Percentiles rank a stretch among this genome's conserved stretches.
phyloP scores from a whole-genome alignment of 163 green algal species.

The Scenedesmus sp. region DNA sequence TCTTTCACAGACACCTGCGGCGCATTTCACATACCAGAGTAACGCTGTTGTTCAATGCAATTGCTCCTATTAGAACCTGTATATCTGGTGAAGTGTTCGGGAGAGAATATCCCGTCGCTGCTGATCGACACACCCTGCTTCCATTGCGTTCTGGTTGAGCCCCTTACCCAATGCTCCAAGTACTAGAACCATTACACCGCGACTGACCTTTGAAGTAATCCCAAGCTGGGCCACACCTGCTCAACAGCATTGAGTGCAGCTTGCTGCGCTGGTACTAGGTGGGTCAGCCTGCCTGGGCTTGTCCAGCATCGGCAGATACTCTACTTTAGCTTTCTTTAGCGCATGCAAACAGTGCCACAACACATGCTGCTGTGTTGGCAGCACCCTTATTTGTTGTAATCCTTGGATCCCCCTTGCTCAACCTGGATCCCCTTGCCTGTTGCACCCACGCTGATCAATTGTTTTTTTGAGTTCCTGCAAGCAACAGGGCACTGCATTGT shows the following conservation, averaged over 20 bases:
- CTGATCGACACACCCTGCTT: neutral
- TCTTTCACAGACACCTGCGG: neutral
- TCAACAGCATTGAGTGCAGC: neutral
- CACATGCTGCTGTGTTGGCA: neutral
- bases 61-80: too few relatives aligned
- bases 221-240: neutral
- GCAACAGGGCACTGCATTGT: too few relatives aligned
- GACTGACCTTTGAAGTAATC: neutral
- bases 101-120: neutral
- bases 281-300: neutral
- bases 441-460: too few relatives aligned
- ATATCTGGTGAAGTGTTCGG: neutral
- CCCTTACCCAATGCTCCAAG: too few relatives aligned
- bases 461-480: too few relatives aligned
- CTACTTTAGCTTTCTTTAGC: too few relatives aligned
- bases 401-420: slow-evolving; percentile 16
- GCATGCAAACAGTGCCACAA: neutral
- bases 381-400: neutral
- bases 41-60: too few relatives aligned
- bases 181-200: too few relatives aligned
- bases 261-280: neutral
- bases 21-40: too few relatives aligned
- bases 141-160: neutral
- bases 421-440: neutral
- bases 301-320: neutral